A percentile compares a stretch with the other conserved stretches of the same genome.
Evolutionary conservation across 257 asterid species (phyloP).

Genomic region (Petrea volubilis): DNA sequence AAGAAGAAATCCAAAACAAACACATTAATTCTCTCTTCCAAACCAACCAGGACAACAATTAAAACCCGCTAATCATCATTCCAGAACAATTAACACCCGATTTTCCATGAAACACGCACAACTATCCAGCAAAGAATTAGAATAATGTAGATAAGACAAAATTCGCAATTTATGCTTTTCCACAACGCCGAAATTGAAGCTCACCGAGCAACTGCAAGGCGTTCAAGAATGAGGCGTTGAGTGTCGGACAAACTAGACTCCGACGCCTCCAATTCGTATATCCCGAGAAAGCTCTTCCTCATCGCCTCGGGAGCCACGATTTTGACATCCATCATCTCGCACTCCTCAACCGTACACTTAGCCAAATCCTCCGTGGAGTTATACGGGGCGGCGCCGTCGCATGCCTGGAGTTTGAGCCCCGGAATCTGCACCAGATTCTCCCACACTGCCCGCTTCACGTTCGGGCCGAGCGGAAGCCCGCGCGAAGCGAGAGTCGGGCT

Average conservation of each 20-base stretch:
- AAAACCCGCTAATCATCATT: background rate
- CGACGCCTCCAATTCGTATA: slow-evolving; percentile 60
- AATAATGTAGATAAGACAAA: background rate
- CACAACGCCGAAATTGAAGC: background rate
- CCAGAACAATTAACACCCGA: background rate
- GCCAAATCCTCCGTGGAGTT: slow-evolving; percentile 30
- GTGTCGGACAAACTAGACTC: slow-evolving; percentile 40
- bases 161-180: background rate
- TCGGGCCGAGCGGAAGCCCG: slow-evolving; percentile 58
- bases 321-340: slow-evolving; percentile 55
- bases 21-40: background rate
- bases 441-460: slow-evolving; percentile 74
- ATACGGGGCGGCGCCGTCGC: slow-evolving; percentile 25
- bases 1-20: background rate
- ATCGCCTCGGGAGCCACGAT: slow-evolving; percentile 67
- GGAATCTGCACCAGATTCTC: slow-evolving; percentile 66
- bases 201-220: slow-evolving; percentile 83
- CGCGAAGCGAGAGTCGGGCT: slow-evolving; percentile 39
- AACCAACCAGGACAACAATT: background rate
- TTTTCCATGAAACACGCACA: background rate
- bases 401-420: slow-evolving; percentile 51
- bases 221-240: slow-evolving; percentile 66
- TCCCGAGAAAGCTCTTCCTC: slow-evolving; percentile 73
- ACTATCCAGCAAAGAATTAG: background rate
- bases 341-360: slow-evolving; percentile 45